Base-by-base conservation (phyloP, 768 basidiomycete species). In the Leucogyrophana mollusca region DNA sequence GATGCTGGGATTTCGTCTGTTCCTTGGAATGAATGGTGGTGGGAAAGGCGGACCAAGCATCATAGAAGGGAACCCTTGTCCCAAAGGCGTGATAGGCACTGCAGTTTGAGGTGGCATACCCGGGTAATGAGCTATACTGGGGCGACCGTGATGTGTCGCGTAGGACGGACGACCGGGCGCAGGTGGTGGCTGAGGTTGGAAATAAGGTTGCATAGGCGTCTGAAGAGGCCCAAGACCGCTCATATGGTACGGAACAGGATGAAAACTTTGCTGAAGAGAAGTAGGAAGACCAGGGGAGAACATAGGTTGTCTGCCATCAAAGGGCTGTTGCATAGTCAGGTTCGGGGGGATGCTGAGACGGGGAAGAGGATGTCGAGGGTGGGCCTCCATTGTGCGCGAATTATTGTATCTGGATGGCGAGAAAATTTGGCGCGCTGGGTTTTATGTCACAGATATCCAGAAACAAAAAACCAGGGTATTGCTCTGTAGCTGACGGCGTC, bases 141-240 rank as follows among this genome's bases (percentile, higher is more conserved):
- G 72, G 38, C 66, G 68, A 22, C 73, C 74, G 34, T 72, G 73
- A 50, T 82, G 77, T 48, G 85, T 83, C 47, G 62, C 58, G 52
- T 66, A 68, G 3, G 67, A 58, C 0, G 82, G 82, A 33, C 79
- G 78, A 37, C 63, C 70, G 1, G 82, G 82, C 1, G 73, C 72
- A 21, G 65, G 69, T 20, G 77, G 76, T 4, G 73, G 75, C 27
- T 70, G 74, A 1, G 67, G 70, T 25, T 71, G 68, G 50, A 86
- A 87, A 66, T 82, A 85, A 18, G 78, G 61, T 58, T 89, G 87
- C 72, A 89, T 81, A 36, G 87, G 87, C 4, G 85, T 87, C 59
- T 85, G 87, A 41, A 87, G 66, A 39, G 77, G 53, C 6, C 27
- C 27, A 46, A 68, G 60, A 33, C 49, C 73, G 46, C 56, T 65